A percentile compares a stretch with the other conserved stretches of the same genome.
Conservation (phyloP, 2,329 filamentous ascomycete genomes). For the Stagonosporopsis chrysanthemi region DNA sequence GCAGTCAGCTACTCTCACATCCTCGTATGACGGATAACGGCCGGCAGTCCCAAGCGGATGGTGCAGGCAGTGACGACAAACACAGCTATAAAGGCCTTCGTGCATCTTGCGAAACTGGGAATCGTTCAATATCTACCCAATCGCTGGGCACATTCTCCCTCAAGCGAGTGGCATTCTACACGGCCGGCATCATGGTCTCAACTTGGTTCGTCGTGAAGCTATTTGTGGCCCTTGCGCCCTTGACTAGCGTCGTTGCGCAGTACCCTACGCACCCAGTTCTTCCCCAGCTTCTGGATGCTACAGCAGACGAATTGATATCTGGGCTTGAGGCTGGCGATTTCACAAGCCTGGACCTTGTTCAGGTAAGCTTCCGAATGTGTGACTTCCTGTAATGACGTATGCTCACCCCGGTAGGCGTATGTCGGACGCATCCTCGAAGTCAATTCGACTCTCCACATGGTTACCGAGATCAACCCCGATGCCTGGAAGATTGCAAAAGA, state of each 20-base stretch:
- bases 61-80: conserved; percentile 5
- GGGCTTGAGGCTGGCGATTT: conserved; percentile 61
- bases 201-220: conserved; percentile 25
- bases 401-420: conserved; percentile 53
- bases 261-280: conserved; percentile 19
- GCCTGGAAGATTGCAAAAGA: conserved; percentile 58
- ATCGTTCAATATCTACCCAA: background rate
- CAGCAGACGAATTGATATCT: conserved; percentile 58
- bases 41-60: conserved; percentile 21
- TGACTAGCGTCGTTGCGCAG: conserved; percentile 26
- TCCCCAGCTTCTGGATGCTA: conserved; percentile 59
- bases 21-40: conserved; percentile 22
- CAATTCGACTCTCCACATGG: conserved; percentile 60
- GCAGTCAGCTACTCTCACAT: conserved; percentile 10
- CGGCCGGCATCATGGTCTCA: conserved; percentile 31
- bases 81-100: conserved; percentile 22
- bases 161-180: background rate
- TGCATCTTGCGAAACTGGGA: background rate
- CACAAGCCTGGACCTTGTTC: conserved; percentile 64
- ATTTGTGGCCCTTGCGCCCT: conserved; percentile 31
- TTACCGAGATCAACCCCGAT: conserved; percentile 65
- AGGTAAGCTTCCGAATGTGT: conserved; percentile 17
- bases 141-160: background rate
- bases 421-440: conserved; percentile 60
- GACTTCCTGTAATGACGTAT: background rate